These are phyloP conservation scores for Vaccinium myrtillus DNA, from an alignment of 148 eudicot species.

Conservation along the genomic window DNA sequence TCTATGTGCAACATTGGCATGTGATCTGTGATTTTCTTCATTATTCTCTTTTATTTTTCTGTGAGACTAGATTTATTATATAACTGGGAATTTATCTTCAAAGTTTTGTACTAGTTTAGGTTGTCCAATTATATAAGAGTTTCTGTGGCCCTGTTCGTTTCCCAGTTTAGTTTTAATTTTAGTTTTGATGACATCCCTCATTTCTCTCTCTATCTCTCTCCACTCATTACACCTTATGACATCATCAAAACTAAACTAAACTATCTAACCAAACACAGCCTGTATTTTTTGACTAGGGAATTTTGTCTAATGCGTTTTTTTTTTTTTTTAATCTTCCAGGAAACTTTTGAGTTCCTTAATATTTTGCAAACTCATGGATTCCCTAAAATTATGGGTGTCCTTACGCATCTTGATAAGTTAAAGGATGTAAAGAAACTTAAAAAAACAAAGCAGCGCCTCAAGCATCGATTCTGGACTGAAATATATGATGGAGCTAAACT, in stretches of 20 bases:
- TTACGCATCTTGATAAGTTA: slow-evolving; percentile 91
- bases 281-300: not conserved
- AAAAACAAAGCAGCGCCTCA: slow-evolving; percentile 88
- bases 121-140: not conserved
- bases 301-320: not conserved
- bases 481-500: slow-evolving; percentile 82
- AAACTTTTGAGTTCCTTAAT: slow-evolving; percentile 93
- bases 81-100: not conserved
- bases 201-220: no score
- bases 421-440: slow-evolving; percentile 84
- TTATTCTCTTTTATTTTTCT: not conserved
- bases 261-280: no score
- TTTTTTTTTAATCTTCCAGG: slow-evolving; percentile 42
- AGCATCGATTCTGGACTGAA: slow-evolving; percentile 97
- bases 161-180: no score
- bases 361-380: slow-evolving; percentile 89
- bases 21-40: not conserved
- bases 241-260: no score
- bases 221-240: no score
- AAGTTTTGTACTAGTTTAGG: not conserved
- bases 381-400: slow-evolving; percentile 96
- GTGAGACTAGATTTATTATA: not conserved
- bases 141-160: no score
- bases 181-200: no score
- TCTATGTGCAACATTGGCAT: not conserved